Conservation (phyloP, 345 rosid genomes). For the Diplotaxis tenuifolia region DNA sequence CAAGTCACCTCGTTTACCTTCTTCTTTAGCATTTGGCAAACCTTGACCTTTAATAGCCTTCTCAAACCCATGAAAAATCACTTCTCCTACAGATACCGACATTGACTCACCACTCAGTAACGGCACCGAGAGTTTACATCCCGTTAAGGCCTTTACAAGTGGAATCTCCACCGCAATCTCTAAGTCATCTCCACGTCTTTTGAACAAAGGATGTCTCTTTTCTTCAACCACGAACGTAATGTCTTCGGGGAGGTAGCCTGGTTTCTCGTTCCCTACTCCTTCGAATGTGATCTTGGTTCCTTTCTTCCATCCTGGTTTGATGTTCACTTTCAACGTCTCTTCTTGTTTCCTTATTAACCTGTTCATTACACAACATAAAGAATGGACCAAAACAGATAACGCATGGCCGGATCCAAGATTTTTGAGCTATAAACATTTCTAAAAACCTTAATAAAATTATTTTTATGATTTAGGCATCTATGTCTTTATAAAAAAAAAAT, state of each 20-base stretch:
- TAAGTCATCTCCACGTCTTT: constrained; percentile 58
- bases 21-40: constrained; percentile 57
- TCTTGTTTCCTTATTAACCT: constrained; percentile 62
- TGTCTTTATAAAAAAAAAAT: too few relatives aligned
- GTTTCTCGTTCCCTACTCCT: constrained; percentile 81
- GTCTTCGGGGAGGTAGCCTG: constrained; percentile 71
- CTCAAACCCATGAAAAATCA: constrained; percentile 63
- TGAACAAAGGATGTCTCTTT: constrained; percentile 58
- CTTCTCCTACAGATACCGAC: constrained; percentile 48
- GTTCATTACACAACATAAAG: constrained; percentile 5
- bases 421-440: too few relatives aligned
- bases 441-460: too few relatives aligned
- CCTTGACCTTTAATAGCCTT: constrained; percentile 71
- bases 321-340: constrained; percentile 57
- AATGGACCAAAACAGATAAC: not conserved
- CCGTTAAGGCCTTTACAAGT: constrained; percentile 19
- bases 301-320: constrained; percentile 87
- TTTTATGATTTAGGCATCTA: not conserved
- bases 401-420: not conserved
- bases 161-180: constrained; percentile 74
- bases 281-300: constrained; percentile 85
- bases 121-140: constrained; percentile 70
- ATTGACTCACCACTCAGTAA: constrained; percentile 58
- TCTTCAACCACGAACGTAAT: constrained; percentile 61
- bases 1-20: constrained; percentile 51